Evolutionary conservation across 2,329 filamentous ascomycete genomes (phyloP), one percentile per base, ranked within the genome.

Genomic region (Sporothrix phasma): DNA sequence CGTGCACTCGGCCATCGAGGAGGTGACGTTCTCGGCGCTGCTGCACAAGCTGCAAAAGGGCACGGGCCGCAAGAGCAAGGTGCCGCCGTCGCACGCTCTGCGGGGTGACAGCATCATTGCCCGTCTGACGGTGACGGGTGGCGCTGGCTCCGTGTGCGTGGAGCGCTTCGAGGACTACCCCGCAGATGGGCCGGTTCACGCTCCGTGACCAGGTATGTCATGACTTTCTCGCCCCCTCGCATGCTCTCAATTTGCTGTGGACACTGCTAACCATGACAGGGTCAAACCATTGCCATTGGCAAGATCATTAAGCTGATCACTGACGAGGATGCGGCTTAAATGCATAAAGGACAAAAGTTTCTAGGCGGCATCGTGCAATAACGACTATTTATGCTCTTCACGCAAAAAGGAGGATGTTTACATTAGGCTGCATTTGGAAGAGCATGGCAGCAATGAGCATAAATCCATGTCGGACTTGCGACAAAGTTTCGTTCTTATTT

Each of bases 271-370:
- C 41, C 22, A 3, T 15, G 3, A 63, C 73, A 97, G 87, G 94
- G 94, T 71, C 93, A 97, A 89, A 99, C 94, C 0, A 97, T 99
- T 79, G 94, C 94, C 64, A 99, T 99, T 79, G 94, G 94, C 73
- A 99, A 99, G 84, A 95, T 99, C 75, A 97, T 91, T 66, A 97
- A 92, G 83, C 84, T 99, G 68, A 81, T 85, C 71, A 70, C 68
- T 3, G 72, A 73, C 24, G 65, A 69, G 46, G 45, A 64, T 7
- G 49, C 26, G 51, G 66, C 68, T 69, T 72, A 70, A 68, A 61
- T 43, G 60, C 43, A 61, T 19, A n/a, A 39, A 15, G 6, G 51
- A n/a, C 7, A 17, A 53, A 19, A 19, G 19, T 53, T 34, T 7
- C 47, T 17, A 8, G 17, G 47, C 47, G 29, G 26, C 26, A 53